Base-by-base conservation (phyloP, 306 rosid species). In the Casuarina glauca region DNA sequence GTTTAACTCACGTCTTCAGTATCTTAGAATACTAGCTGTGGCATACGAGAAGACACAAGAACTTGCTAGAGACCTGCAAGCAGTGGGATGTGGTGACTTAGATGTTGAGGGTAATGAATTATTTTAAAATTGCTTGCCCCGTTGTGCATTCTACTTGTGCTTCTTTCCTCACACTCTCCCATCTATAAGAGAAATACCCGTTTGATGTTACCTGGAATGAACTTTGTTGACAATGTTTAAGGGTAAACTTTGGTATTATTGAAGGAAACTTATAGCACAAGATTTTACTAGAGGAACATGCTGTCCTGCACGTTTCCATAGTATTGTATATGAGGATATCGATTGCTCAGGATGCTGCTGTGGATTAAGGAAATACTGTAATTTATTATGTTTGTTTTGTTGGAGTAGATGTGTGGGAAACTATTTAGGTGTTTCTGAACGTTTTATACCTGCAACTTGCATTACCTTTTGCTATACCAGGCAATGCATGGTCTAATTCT, bases 41-140 rank as follows among this genome's bases (percentile, higher is more conserved):
- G 94, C 93, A 20, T 96, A 96, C 82, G 99, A 96, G 80, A 96
- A 93, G 88, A 96, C 99, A 50, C 94, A 81, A 86, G 98, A 96
- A 80, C 96, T 96, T 84, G 96, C 98, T 49, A 93, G 86, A 84
- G 99, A 96, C 79, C 87, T 96, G 66, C 93, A 83, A 62, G 89
- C 89, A 69, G 94, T 93, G 72, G 99, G 98, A 76, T 96, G 99
- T 69, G 99, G 99, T 76, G 99, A 93, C 88, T 91, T 93, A 91
- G 99, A 96, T 78, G 94, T 96, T 69, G 99, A 96, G 77, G 99
- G 99, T 93, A 90, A 84, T 81, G 11, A 17, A 51, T 74, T 36
- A 39, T 44, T n/a, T 72, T 67, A 15, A 8, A 73, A 66, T 38
- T 51, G 42, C 54, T 15, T 16, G 70, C 53, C 4, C 5, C 32